Evolutionary conservation across 202 grass and related monocot genomes (phyloP).

Genomic region (Panicum virgatum): DNA sequence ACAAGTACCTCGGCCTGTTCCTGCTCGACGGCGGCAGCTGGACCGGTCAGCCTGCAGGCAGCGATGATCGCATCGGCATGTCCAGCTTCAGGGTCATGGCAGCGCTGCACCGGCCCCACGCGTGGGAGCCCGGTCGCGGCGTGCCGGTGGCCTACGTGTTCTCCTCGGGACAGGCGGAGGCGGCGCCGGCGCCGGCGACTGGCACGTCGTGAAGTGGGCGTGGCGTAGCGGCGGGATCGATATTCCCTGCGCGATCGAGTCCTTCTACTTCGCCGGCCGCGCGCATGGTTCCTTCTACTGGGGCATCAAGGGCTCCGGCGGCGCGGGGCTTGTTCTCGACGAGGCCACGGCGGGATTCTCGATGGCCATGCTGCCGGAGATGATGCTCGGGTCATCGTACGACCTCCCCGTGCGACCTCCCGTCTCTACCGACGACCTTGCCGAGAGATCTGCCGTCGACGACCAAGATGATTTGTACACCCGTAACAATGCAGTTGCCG

Average conservation of each 20-base stretch:
- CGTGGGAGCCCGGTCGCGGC: too few relatives aligned
- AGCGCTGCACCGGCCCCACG: too few relatives aligned
- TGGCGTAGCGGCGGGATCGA: not conserved
- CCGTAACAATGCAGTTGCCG: too few relatives aligned
- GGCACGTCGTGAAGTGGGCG: not conserved
- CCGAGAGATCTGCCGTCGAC: too few relatives aligned
- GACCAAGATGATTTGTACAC: too few relatives aligned
- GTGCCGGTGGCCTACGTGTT: not conserved
- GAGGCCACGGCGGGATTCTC: not conserved
- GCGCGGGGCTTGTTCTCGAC: not conserved
- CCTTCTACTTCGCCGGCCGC: not conserved
- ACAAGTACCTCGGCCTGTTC: not conserved
- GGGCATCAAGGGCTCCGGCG: not conserved
- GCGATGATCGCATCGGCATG: not conserved
- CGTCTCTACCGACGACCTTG: too few relatives aligned
- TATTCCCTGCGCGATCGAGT: not conserved
- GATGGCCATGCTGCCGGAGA: not conserved
- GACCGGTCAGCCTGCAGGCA: too few relatives aligned
- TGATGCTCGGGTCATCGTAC: too few relatives aligned
- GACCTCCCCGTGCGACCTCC: too few relatives aligned
- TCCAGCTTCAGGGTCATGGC: not conserved
- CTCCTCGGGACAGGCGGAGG: not conserved
- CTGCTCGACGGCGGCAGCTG: not conserved
- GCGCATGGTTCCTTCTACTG: not conserved
- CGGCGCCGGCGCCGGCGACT: too few relatives aligned